These are phyloP conservation scores for Ormosia semicastrata DNA, from an alignment of 306 rosid genomes.

Conservation along the genomic window DNA sequence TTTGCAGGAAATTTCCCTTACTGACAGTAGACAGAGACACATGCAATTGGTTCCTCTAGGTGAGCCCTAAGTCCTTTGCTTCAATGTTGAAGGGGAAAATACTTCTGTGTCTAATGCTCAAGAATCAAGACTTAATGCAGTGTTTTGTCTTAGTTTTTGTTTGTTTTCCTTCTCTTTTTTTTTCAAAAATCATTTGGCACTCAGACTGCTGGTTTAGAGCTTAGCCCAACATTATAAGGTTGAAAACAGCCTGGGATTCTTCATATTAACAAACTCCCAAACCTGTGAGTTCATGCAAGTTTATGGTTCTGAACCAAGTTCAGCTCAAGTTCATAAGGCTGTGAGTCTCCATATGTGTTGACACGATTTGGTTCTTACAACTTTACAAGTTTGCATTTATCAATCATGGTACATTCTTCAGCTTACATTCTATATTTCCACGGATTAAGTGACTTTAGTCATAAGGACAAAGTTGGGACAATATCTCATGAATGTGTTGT, in stretches of 20 bases:
- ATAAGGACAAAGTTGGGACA: no score
- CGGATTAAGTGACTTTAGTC: no score
- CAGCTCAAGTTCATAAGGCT: neutral
- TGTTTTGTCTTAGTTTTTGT: neutral
- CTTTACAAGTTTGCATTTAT: neutral
- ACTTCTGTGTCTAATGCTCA: neutral
- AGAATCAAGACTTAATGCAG: neutral
- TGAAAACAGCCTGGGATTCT: neutral
- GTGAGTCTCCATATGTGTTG: neutral
- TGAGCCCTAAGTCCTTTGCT: neutral
- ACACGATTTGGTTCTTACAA: neutral
- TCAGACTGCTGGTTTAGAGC: neutral
- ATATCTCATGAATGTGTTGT: no score
- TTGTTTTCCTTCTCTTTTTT: neutral
- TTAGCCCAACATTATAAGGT: neutral
- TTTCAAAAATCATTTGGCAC: neutral
- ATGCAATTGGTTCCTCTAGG: no score
- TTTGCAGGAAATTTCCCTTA: no score
- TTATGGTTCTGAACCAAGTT: neutral
- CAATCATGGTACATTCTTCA: neutral
- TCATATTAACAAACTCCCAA: neutral
- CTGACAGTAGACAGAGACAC: no score
- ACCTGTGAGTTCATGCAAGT: neutral
- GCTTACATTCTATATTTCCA: neutral
- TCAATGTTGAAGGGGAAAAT: neutral